A percentile compares a stretch with the other conserved stretches of the same genome.
Evolutionary conservation across 257 asterid genomes (phyloP).

Genomic region (Solanum rostratum): DNA sequence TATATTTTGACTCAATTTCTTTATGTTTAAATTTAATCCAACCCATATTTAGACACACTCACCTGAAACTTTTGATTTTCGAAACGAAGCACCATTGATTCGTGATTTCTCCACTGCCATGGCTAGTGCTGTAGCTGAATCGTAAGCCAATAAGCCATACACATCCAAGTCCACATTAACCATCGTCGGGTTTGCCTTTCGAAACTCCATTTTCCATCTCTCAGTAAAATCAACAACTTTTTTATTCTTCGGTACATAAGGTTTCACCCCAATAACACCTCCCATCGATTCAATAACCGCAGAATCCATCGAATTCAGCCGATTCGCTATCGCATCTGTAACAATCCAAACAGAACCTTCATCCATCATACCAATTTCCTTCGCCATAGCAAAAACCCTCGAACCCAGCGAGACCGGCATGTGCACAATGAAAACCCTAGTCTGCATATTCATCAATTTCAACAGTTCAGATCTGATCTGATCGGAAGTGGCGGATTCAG

Average conservation of each 20-base stretch:
- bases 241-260: conserved; percentile 16
- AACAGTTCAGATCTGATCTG: conserved; percentile 26
- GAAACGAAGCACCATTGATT: not conserved
- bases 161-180: conserved; percentile 4
- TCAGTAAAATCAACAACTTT: conserved; percentile 14
- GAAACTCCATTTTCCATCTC: conserved; percentile 20
- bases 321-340: conserved; percentile 29
- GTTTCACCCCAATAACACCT: conserved; percentile 45
- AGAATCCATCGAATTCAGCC: conserved; percentile 9
- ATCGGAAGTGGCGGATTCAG: conserved; percentile 25
- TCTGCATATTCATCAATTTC: conserved; percentile 40
- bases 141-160: conserved; percentile 44
- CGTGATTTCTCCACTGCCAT: conserved; percentile 30
- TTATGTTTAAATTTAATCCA: too few relatives aligned
- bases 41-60: not conserved
- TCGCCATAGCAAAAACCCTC: conserved; percentile 19
- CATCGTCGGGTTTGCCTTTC: not conserved
- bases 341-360: conserved; percentile 38
- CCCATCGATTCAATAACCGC: conserved; percentile 28
- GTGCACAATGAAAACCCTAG: conserved; percentile 43
- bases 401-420: conserved; percentile 20
- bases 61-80: conserved; percentile 6
- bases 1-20: too few relatives aligned
- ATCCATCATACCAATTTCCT: conserved; percentile 35
- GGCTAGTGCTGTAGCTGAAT: conserved; percentile 39